Evolutionary conservation across 169 alveolate species (phyloP).

Genomic region (Pseudocohnilembus persalinus): DNA sequence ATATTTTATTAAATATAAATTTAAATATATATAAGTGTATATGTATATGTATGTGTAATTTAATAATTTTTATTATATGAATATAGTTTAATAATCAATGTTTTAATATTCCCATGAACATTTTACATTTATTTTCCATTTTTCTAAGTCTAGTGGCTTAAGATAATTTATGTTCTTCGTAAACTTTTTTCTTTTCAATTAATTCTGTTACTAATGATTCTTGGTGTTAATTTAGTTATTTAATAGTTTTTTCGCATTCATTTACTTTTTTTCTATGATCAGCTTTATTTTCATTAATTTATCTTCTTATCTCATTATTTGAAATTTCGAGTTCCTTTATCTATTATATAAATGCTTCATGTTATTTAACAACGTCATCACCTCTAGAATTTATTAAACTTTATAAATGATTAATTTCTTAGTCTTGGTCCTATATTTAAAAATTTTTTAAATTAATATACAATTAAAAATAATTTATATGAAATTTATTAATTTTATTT

Average conservation of each 20-base stretch:
- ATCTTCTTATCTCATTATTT: constrained; percentile 26
- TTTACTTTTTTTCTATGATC: constrained; percentile 16
- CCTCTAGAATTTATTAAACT: neutral
- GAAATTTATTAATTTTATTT: too few relatives aligned
- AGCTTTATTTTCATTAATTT: constrained; percentile 24
- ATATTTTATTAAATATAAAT: too few relatives aligned
- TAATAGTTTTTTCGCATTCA: constrained; percentile 13
- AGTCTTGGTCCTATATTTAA: neutral
- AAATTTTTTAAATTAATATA: too few relatives aligned
- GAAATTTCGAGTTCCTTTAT: constrained; percentile 1
- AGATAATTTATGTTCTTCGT: constrained; percentile 24
- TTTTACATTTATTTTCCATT: constrained; percentile 32
- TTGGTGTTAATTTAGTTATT: constrained; percentile 1
- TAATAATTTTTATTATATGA: too few relatives aligned
- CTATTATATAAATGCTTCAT: neutral
- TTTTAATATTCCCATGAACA: constrained; percentile 24
- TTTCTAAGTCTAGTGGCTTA: constrained; percentile 15
- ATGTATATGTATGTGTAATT: too few relatives aligned
- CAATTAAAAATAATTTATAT: too few relatives aligned
- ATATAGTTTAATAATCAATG: constrained; percentile 15
- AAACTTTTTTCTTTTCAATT: constrained; percentile 10
- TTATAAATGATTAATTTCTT: constrained; percentile 6
- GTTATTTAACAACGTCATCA: constrained; percentile 15
- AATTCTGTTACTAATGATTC: neutral
- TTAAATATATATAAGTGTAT: too few relatives aligned